phyloP scores from a whole-genome alignment of 2,329 filamentous ascomycete genomes.

The Didymella keratinophila region DNA sequence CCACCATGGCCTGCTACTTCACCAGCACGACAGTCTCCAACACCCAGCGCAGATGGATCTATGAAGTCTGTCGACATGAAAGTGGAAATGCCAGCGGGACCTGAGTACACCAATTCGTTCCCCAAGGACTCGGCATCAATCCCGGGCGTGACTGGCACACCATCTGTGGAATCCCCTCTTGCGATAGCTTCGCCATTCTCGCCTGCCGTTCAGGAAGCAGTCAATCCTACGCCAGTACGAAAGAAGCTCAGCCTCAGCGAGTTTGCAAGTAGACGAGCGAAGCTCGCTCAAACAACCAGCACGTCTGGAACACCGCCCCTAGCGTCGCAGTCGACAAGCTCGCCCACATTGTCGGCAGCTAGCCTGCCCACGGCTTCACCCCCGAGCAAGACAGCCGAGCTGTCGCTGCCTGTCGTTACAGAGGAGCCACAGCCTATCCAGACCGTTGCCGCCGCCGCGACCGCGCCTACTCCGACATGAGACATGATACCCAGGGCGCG shows the following conservation, averaged over 20 bases:
- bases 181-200: conserved; percentile 45
- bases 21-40: conserved; percentile 25
- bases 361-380: conserved; percentile 44
- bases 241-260: conserved; percentile 63
- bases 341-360: conserved; percentile 43
- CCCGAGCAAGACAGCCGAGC: conserved; percentile 36
- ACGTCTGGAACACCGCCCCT: conserved; percentile 35
- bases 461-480: conserved; percentile 29
- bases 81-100: conserved; percentile 42
- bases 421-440: conserved; percentile 35
- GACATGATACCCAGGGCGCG: conserved; percentile 35
- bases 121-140: conserved; percentile 30
- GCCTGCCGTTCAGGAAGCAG: conserved; percentile 52
- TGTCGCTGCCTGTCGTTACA: conserved; percentile 36
- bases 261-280: conserved; percentile 57
- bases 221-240: conserved; percentile 53
- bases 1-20: conserved; percentile 41
- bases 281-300: conserved; percentile 42
- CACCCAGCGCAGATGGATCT: conserved; percentile 18
- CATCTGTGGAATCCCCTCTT: conserved; percentile 43
- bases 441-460: conserved; percentile 10
- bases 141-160: conserved; percentile 35
- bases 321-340: conserved; percentile 39
- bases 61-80: conserved; percentile 36
- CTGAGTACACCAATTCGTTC: conserved; percentile 31